Evolutionary conservation across 2,329 filamentous ascomycete species (phyloP).

Genomic region (Elsinoe perseae): DNA sequence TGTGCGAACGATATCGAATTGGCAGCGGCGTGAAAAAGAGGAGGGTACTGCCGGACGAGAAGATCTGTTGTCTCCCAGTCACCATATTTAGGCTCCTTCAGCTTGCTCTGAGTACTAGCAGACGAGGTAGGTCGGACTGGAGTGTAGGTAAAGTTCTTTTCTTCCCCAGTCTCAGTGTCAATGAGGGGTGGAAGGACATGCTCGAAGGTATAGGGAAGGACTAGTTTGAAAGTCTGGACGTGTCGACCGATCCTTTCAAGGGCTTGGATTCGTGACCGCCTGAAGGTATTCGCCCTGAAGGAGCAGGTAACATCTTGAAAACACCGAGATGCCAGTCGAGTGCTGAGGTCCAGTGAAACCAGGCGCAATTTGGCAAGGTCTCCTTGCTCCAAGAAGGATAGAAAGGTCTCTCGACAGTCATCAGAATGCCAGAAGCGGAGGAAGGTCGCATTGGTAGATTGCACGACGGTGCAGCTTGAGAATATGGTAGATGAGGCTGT

Average conservation of each 20-base stretch:
- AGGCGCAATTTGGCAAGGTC: conserved; percentile 50
- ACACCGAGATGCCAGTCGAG: conserved; percentile 59
- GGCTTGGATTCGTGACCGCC: conserved; percentile 62
- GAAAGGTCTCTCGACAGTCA: conserved; percentile 38
- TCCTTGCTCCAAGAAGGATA: conserved; percentile 34
- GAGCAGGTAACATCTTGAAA: conserved; percentile 63
- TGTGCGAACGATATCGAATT: conserved; percentile 79
- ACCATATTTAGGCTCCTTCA: conserved; percentile 65
- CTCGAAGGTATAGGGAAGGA: conserved; percentile 64
- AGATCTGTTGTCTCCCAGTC: conserved; percentile 71
- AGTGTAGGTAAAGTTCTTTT: conserved; percentile 74
- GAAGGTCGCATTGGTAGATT: conserved; percentile 42
- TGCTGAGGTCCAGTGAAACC: conserved; percentile 62
- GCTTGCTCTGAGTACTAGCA: conserved; percentile 44
- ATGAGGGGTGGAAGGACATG: conserved; percentile 81
- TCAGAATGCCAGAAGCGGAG: conserved; percentile 45
- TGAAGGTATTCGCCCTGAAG: conserved; percentile 67
- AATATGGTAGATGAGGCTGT: conserved; percentile 35
- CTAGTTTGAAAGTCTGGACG: conserved; percentile 70
- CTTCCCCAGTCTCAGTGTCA: conserved; percentile 65
- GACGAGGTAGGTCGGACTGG: conserved; percentile 58
- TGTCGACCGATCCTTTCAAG: conserved; percentile 70
- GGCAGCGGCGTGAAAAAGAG: conserved; percentile 80
- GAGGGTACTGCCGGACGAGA: conserved; percentile 77
- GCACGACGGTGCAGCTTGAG: conserved; percentile 43